Evolutionary conservation across 1,284 basidiomycete genomes (phyloP).

Genomic region (Termitomyces sp.): DNA sequence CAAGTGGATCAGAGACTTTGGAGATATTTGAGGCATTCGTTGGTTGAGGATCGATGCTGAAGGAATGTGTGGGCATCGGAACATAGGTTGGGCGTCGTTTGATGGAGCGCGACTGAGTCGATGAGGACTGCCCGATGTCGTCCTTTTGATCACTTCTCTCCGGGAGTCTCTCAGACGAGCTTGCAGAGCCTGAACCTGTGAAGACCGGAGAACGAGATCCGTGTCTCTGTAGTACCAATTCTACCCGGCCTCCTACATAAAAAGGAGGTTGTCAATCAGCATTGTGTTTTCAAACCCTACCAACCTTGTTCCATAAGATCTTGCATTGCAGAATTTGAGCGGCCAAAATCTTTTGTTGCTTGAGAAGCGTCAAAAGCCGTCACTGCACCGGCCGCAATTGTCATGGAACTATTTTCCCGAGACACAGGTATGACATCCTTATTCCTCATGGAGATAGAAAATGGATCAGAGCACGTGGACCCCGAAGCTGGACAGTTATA

Average conservation of each 20-base stretch:
- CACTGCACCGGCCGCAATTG: slow-evolving; percentile 20
- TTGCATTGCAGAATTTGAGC: slow-evolving; percentile 49
- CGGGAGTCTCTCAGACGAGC: background rate
- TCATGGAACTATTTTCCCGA: slow-evolving; percentile 20
- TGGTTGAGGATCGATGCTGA: slow-evolving; percentile 24
- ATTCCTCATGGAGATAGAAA: background rate
- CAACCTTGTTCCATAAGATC: slow-evolving; percentile 68
- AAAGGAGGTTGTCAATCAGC: slow-evolving; percentile 1
- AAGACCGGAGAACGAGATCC: slow-evolving; percentile 36
- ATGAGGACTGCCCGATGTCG: slow-evolving; percentile 22
- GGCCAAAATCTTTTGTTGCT: slow-evolving; percentile 20
- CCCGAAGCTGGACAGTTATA: slow-evolving; percentile 13
- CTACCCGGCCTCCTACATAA: slow-evolving; percentile 51
- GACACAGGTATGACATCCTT: background rate
- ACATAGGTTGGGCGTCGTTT: slow-evolving; percentile 33
- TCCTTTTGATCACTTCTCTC: slow-evolving; percentile 3
- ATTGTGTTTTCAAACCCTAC: slow-evolving; percentile 6
- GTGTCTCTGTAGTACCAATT: slow-evolving; percentile 45
- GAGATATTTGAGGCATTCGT: slow-evolving; percentile 23
- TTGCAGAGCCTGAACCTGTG: slow-evolving; percentile 36
- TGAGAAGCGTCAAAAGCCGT: slow-evolving; percentile 25
- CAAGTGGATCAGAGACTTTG: slow-evolving; percentile 20
- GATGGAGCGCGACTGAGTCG: slow-evolving; percentile 13
- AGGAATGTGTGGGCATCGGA: slow-evolving; percentile 33
- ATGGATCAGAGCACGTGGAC: slow-evolving; percentile 1